Base-by-base conservation (phyloP, 2,329 filamentous ascomycete species). In the Diplocarpon mali region DNA sequence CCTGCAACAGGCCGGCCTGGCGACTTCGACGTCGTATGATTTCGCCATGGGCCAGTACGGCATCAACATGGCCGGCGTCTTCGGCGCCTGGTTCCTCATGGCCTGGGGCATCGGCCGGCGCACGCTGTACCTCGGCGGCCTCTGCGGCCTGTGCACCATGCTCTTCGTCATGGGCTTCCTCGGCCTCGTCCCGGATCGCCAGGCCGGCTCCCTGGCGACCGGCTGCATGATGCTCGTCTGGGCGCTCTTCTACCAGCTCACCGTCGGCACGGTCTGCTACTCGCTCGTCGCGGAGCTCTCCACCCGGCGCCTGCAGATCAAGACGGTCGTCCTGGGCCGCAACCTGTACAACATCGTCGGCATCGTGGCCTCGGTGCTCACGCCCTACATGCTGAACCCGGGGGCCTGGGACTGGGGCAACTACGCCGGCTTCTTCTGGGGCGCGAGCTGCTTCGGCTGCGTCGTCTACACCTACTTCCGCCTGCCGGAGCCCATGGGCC, bases 331-430 rank as follows among this genome's bases (percentile, higher is more conserved):
- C 1, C 73, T 95, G 2, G 87, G 84, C 1, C 82, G 88, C 44
- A 85, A 86, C 55, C 67, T 87, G 32, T 52, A 49, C 50, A 77
- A 75, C 70, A 89, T 92, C 58, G 68, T 94, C 40, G 83, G 76
- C 51, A 94, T 95, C 53, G 67, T 94, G 56, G 85, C 80, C 60
- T 81, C 78, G 40, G 82, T 94, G 3, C 65, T 95, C 34, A 93
- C 86, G 0, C 88, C 88, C 0, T 94, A 93, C 66, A 95, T 95
- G 88, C 73, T 94, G 35, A 95, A 95, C 66, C 86, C 88, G 0
- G 73, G 70, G 1, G 83, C 78, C 0, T 95, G 89, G 88, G 70
- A 93, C 64, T 95, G 87, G 88, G 72, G 77, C 49, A 92, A 92
- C 66, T 92, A 76, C 57, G 76, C 87, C 0, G 87, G 88, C 24